Evolutionary conservation across 176 grass and related monocot species (phyloP), one percentile per base, ranked within the genome.

Genomic region (Musa itinerans): DNA sequence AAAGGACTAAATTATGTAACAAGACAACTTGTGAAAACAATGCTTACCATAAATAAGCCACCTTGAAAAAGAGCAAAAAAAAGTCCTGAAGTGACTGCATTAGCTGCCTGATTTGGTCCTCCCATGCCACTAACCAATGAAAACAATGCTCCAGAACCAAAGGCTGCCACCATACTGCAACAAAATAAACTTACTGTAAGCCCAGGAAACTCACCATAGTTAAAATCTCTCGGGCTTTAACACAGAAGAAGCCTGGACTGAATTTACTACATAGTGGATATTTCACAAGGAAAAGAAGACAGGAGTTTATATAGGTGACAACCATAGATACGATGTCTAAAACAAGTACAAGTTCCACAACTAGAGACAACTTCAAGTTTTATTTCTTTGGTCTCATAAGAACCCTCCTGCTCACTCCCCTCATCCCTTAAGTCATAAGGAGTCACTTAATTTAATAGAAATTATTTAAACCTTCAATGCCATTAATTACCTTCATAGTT

Each of bases 101-200:
- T 53, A 65, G 49, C 48, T 51, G 61, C 75, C 21, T 65, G 43
- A 17, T 65, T 65, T 77, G 75, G 75, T 19, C 59, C 58, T 77
- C 58, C 58, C 59, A 65, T 65, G 48, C 58, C 75, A 53, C 75
- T 77, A 50, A 77, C 58, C 75, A 77, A 77, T 65, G 75, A 65
- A 52, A 77, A 77, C 75, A 77, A 64, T 65, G 61, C 61, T 52
- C 75, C 75, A 65, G 58, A 65, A 52, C 75, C 75, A 77, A 77
- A 77, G 65, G 58, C 75, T 52, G 75, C 75, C n/a, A 77, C 75
- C 75, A 77, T 53, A 50, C 75, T 77, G 61, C 48, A 77, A 59
- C 55, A 58, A 74, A 75, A 24, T 16, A 58, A 58, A 34, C 12
- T 5, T 50, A n/a, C 48, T 5, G 7, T 52, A 11, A 70, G 43